Percentiles rank a stretch among this genome's conserved stretches.
Conservation (phyloP, 352 stramenopile species). For the Sclerospora graminicola region DNA sequence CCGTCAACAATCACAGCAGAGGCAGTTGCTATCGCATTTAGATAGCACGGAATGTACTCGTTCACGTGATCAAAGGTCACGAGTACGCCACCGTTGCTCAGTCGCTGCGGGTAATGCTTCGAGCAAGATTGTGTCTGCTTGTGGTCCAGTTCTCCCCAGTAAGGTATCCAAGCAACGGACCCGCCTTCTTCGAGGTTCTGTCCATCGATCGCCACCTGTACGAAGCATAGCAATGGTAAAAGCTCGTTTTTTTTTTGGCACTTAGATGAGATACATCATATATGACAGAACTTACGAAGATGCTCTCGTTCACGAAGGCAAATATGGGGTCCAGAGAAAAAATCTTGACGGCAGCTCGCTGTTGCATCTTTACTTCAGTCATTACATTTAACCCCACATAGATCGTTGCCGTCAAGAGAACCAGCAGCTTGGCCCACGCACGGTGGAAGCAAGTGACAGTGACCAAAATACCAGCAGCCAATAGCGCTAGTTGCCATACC, state of each 20-base stretch:
- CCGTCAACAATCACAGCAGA: conserved; percentile 21
- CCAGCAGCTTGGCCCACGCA: conserved; percentile 43
- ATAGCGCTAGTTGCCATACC: conserved; percentile 6
- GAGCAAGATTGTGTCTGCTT: conserved; percentile 25
- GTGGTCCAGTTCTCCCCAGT: conserved; percentile 57
- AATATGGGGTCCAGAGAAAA: conserved; percentile 61
- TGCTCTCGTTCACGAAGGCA: conserved; percentile 73
- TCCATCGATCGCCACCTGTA: conserved; percentile 66
- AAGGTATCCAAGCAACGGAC: conserved; percentile 57
- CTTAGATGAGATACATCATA: neutral
- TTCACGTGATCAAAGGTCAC: conserved; percentile 63
- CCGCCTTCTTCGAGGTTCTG: conserved; percentile 69
- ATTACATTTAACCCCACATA: conserved; percentile 24
- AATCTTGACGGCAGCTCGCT: conserved; percentile 50
- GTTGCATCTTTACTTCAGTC: conserved; percentile 35
- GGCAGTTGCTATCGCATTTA: conserved; percentile 20
- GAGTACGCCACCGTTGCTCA: conserved; percentile 60
- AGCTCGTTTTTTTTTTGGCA: neutral
- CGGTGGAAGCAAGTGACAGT: conserved; percentile 46
- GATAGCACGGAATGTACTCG: conserved; percentile 72
- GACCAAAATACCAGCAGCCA: conserved; percentile 11
- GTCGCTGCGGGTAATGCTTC: conserved; percentile 43
- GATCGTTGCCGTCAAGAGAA: conserved; percentile 23
- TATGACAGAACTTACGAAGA: conserved; percentile 42
- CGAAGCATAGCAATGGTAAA: neutral